Percentiles rank a stretch among this genome's conserved stretches.
These are phyloP conservation scores for Didymellaceae sp. DNA, from an alignment of 2,329 filamentous ascomycete species.

Conservation along the genomic window DNA sequence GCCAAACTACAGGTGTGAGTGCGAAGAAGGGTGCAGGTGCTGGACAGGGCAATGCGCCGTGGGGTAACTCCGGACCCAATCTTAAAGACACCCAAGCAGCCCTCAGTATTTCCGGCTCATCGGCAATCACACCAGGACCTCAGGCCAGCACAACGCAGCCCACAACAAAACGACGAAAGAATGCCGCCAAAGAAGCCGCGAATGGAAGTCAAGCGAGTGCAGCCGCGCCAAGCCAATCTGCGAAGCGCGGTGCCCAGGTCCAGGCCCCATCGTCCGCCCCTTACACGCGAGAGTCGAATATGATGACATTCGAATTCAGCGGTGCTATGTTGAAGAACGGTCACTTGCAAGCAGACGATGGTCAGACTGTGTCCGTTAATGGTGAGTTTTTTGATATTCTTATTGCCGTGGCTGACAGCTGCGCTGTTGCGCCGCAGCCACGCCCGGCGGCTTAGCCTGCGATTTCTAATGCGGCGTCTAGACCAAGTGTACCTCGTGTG, in stretches of 20 bases:
- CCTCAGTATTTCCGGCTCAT: slow-evolving; percentile 61
- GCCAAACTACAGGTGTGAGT: slow-evolving; percentile 40
- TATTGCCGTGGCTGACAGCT: slow-evolving; percentile 30
- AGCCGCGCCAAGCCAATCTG: slow-evolving; percentile 49
- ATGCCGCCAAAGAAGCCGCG: slow-evolving; percentile 55
- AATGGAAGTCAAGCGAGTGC: slow-evolving; percentile 45
- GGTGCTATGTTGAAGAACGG: slow-evolving; percentile 74
- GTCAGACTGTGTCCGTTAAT: slow-evolving; percentile 81
- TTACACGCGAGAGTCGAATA: slow-evolving; percentile 71
- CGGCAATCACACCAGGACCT: slow-evolving; percentile 60
- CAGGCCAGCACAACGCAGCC: slow-evolving; percentile 44
- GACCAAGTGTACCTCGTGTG: slow-evolving; percentile 95
- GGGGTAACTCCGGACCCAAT: slow-evolving; percentile 45
- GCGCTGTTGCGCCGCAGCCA: slow-evolving; percentile 41
- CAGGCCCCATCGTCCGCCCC: slow-evolving; percentile 48
- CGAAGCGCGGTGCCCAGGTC: slow-evolving; percentile 45
- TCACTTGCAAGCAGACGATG: slow-evolving; percentile 87
- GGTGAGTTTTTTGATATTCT: slow-evolving; percentile 62
- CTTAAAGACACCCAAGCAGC: slow-evolving; percentile 44
- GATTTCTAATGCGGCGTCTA: slow-evolving; percentile 53
- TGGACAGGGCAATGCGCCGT: slow-evolving; percentile 50
- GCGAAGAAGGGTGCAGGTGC: slow-evolving; percentile 49
- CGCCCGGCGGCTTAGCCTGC: slow-evolving; percentile 30
- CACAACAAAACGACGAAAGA: slow-evolving; percentile 81
- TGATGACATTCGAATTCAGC: slow-evolving; percentile 84